Conservation (phyloP, 192 early-diverging fungal species). For the Phlyctochytrium planicorne region DNA sequence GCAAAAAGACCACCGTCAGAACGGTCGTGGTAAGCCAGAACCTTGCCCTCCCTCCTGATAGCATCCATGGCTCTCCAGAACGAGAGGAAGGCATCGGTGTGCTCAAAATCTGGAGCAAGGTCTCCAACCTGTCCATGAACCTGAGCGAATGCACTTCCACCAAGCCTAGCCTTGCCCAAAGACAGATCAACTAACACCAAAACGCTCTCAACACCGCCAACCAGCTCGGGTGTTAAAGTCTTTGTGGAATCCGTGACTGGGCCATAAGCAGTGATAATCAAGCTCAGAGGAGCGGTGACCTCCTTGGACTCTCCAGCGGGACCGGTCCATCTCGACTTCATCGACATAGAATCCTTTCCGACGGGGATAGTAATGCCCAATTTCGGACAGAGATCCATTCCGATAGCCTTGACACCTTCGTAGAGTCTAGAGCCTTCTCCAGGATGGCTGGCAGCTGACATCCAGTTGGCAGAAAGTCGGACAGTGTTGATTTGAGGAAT, state of each 20-base stretch:
- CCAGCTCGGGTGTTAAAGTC: slow-evolving; percentile 88
- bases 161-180: slow-evolving; percentile 79
- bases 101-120: slow-evolving; percentile 85
- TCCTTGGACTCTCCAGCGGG: slow-evolving; percentile 43
- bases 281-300: slow-evolving; percentile 87
- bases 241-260: slow-evolving; percentile 81
- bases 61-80: slow-evolving; percentile 74
- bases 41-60: slow-evolving; percentile 15
- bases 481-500: slow-evolving; percentile 70
- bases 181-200: slow-evolving; percentile 89
- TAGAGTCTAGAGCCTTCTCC: slow-evolving; percentile 95
- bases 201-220: slow-evolving; percentile 43
- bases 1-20: slow-evolving; percentile 96
- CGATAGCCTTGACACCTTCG: slow-evolving; percentile 89
- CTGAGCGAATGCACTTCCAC: slow-evolving; percentile 93
- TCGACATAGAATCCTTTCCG: slow-evolving; percentile 99
- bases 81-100: slow-evolving; percentile 60
- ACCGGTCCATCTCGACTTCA: slow-evolving; percentile 89
- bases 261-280: slow-evolving; percentile 92
- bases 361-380: slow-evolving; percentile 95
- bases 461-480: slow-evolving; percentile 97
- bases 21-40: slow-evolving; percentile 96
- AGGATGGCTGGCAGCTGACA: slow-evolving; percentile 85
- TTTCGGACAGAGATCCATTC: slow-evolving; percentile 87
- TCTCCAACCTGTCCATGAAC: slow-evolving; percentile 84